phyloP scores from a whole-genome alignment of 1,284 basidiomycete species.

The Malassezia dermatis region DNA sequence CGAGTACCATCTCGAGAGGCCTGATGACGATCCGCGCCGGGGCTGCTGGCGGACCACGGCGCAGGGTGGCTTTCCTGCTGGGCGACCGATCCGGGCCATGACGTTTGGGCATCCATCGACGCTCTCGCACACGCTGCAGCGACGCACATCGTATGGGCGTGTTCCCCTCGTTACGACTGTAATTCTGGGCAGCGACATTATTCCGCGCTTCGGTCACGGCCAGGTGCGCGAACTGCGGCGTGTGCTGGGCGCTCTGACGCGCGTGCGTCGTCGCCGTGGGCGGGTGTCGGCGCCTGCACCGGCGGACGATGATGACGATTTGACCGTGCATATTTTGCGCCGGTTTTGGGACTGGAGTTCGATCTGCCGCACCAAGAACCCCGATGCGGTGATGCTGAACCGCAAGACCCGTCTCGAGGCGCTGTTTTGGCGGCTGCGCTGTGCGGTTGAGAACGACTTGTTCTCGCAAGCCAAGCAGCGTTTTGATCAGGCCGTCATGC shows the following conservation, averaged over 20 bases:
- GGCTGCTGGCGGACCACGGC: slow-evolving; percentile 36
- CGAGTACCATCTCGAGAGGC: slow-evolving; percentile 31
- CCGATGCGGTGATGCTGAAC: slow-evolving; percentile 35
- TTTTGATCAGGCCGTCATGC: slow-evolving; percentile 17
- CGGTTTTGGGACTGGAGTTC: slow-evolving; percentile 41
- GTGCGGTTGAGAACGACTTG: slow-evolving; percentile 43
- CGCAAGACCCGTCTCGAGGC: slow-evolving; percentile 34
- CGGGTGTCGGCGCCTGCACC: slow-evolving; percentile 11
- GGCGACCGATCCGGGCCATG: slow-evolving; percentile 36
- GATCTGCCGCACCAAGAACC: slow-evolving; percentile 20
- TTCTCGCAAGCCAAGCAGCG: slow-evolving; percentile 36
- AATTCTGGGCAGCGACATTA: slow-evolving; percentile 38
- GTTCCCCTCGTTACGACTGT: slow-evolving; percentile 39
- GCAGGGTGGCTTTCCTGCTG: slow-evolving; percentile 31
- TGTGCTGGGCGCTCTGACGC: slow-evolving; percentile 38
- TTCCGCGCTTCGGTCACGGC: slow-evolving; percentile 42
- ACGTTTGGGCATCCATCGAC: slow-evolving; percentile 44
- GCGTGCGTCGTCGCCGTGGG: slow-evolving; percentile 34
- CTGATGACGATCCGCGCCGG: slow-evolving; percentile 13
- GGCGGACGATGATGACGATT: slow-evolving; percentile 12
- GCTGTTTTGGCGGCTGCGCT: slow-evolving; percentile 39
- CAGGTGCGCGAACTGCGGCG: slow-evolving; percentile 44
- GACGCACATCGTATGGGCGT: slow-evolving; percentile 27
- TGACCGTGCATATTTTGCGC: slow-evolving; percentile 34
- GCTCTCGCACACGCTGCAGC: slow-evolving; percentile 32